Conservation (phyloP, 2,329 filamentous ascomycete genomes). For the Fusarium falciforme region DNA sequence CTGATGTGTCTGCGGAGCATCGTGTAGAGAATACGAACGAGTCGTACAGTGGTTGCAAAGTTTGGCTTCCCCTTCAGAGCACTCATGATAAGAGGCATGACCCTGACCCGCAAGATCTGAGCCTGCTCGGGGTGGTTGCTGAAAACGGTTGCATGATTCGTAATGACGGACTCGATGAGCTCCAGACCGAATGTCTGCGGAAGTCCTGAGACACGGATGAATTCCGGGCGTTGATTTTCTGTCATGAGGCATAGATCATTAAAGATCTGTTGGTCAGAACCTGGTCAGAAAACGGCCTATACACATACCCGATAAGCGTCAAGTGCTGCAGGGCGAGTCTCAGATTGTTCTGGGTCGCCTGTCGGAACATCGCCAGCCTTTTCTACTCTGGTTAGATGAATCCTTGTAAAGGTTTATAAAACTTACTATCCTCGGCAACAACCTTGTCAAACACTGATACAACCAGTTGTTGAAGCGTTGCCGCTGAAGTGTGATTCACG, state of each 20-base stretch:
- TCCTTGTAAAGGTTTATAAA: neutral
- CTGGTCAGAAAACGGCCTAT: neutral
- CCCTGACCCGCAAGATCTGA: conserved; percentile 77
- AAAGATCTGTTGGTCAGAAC: conserved; percentile 70
- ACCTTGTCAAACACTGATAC: conserved; percentile 95
- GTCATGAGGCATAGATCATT: conserved; percentile 90
- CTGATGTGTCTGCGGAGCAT: conserved; percentile 82
- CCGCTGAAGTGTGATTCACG: conserved; percentile 94
- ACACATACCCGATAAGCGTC: conserved; percentile 79
- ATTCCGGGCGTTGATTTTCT: conserved; percentile 85
- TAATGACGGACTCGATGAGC: conserved; percentile 89
- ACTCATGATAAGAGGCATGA: conserved; percentile 86
- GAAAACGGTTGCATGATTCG: conserved; percentile 86
- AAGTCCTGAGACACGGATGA: conserved; percentile 81
- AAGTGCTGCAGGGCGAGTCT: conserved; percentile 79
- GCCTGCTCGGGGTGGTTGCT: conserved; percentile 82
- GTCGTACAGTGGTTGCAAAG: conserved; percentile 85
- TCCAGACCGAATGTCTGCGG: conserved; percentile 89
- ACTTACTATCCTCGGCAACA: conserved; percentile 80
- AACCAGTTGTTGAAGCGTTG: conserved; percentile 94
- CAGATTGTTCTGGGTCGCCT: conserved; percentile 70
- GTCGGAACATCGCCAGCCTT: conserved; percentile 63
- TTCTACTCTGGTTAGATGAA: conserved; percentile 47
- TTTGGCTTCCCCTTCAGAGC: conserved; percentile 81
- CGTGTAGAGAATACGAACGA: conserved; percentile 85